Percentiles rank a stretch among this genome's conserved stretches.
phyloP scores from a whole-genome alignment of 2,329 filamentous ascomycete species.

The Phialophora macrospora region DNA sequence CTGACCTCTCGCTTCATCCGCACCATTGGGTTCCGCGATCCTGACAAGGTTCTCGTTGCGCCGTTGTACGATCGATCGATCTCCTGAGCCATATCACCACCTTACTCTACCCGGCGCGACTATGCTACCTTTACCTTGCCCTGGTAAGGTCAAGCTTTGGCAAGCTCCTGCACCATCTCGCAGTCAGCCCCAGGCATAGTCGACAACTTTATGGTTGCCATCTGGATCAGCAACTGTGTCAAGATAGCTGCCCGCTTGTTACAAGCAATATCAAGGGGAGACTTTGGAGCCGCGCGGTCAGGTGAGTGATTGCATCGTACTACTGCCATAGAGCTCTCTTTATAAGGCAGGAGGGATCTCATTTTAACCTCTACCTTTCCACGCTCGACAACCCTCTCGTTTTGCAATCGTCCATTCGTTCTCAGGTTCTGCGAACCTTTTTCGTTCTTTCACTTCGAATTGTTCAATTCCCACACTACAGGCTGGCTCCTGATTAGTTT shows the following conservation, averaged over 20 bases:
- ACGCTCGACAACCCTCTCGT: not conserved
- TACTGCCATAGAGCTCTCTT: not conserved
- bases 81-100: not conserved
- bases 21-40: not conserved
- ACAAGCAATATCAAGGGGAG: constrained; percentile 1
- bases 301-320: not conserved
- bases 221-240: constrained; percentile 20
- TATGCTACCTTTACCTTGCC: not conserved
- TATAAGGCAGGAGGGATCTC: not conserved
- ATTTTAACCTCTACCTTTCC: not conserved
- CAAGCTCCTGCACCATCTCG: constrained; percentile 12
- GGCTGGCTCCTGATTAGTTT: constrained; percentile 12
- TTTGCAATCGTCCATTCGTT: constrained; percentile 9
- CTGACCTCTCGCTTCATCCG: not conserved
- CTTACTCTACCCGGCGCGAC: not conserved
- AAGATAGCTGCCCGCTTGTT: constrained; percentile 7
- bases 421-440: constrained; percentile 12
- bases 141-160: constrained; percentile 1
- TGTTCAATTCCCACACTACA: constrained; percentile 6
- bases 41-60: not conserved
- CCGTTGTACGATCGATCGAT: not conserved
- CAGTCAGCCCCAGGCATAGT: not conserved
- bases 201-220: not conserved
- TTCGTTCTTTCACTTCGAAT: constrained; percentile 11
- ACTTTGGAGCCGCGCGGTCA: not conserved